Evolutionary conservation across 306 rosid species (phyloP).

Genomic region (Cucurbita pepo): DNA sequence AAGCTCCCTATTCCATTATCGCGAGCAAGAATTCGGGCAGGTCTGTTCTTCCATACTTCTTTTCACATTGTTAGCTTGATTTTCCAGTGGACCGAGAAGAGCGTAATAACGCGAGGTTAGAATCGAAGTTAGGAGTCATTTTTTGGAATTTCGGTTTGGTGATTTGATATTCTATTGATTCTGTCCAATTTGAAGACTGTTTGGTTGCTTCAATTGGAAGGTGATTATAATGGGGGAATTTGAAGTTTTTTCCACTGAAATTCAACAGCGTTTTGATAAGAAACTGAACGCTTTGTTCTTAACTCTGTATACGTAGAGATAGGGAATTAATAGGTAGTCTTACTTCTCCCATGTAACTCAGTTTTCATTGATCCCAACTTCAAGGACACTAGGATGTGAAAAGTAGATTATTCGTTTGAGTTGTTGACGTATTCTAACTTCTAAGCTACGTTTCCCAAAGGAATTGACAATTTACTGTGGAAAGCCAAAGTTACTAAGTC

Average conservation of each 20-base stretch:
- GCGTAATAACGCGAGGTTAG: background rate
- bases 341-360: background rate
- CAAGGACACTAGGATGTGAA: background rate
- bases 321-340: background rate
- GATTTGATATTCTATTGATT: background rate
- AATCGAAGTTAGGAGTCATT: background rate
- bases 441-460: too few species aligned
- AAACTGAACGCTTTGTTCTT: background rate
- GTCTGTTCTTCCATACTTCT: background rate
- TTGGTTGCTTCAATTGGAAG: background rate
- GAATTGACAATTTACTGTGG: too few species aligned
- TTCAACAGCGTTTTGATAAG: background rate
- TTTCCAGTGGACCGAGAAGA: background rate
- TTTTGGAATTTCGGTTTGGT: background rate
- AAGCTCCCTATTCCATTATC: background rate
- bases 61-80: background rate
- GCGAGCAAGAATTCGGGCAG: background rate
- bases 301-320: background rate
- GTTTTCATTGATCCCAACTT: background rate
- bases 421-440: background rate
- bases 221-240: background rate
- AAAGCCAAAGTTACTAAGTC: too few species aligned
- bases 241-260: background rate
- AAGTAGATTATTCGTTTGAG: background rate
- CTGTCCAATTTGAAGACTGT: background rate